phyloP scores from a whole-genome alignment of 805 yeast genomes.

The Aciculoconidium aculeatum region DNA sequence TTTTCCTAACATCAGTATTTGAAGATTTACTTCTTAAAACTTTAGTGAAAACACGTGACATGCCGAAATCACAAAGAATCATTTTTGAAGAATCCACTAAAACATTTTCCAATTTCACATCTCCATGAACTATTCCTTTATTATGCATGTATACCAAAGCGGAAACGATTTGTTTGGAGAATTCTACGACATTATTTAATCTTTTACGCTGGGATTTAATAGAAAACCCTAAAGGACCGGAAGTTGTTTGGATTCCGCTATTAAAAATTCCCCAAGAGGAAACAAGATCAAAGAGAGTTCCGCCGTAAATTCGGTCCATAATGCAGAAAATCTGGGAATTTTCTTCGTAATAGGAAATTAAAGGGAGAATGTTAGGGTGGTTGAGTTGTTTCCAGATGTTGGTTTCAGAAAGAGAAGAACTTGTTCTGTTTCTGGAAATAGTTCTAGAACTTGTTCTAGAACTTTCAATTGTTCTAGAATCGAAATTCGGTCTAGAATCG shows the following conservation, averaged over 20 bases:
- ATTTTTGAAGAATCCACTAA: constrained; percentile 47
- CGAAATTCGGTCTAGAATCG: no score
- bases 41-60: constrained; percentile 41
- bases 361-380: constrained; percentile 60
- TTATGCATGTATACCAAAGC: constrained; percentile 59
- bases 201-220: constrained; percentile 25
- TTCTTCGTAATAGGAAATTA: constrained; percentile 58
- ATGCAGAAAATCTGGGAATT: constrained; percentile 63
- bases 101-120: constrained; percentile 77
- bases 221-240: constrained; percentile 25
- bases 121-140: constrained; percentile 70
- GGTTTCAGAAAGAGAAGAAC: no score
- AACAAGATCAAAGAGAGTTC: constrained; percentile 76
- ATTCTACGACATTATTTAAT: constrained; percentile 25
- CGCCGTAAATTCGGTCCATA: constrained; percentile 63
- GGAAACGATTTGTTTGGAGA: constrained; percentile 47
- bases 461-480: no score
- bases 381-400: constrained; percentile 65
- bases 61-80: constrained; percentile 84
- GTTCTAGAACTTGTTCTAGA: no score
- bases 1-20: constrained; percentile 26
- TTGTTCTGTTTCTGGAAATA: no score
- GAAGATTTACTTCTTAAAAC: constrained; percentile 28
- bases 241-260: constrained; percentile 18
- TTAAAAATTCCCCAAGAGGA: constrained; percentile 54